Conservation (phyloP, 768 basidiomycete genomes). For the Rhizopogon vesiculosus region DNA sequence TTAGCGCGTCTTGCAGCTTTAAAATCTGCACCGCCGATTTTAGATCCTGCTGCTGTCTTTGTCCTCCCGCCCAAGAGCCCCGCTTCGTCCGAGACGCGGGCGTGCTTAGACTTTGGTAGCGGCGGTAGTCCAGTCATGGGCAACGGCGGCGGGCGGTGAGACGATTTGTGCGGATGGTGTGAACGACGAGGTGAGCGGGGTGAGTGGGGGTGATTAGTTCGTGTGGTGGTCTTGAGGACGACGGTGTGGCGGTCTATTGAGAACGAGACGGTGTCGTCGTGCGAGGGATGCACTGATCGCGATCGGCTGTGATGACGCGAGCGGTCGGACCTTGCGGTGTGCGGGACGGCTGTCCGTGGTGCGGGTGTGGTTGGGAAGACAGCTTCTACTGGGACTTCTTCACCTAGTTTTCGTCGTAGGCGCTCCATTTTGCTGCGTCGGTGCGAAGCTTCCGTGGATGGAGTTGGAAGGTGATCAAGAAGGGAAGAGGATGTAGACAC, state of each 20-base stretch:
- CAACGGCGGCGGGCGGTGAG: constrained; percentile 20
- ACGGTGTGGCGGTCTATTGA: constrained; percentile 23
- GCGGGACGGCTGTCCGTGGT: constrained; percentile 8
- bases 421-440: constrained; percentile 61
- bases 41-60: constrained; percentile 19
- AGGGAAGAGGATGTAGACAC: constrained; percentile 15
- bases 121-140: constrained; percentile 17
- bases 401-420: constrained; percentile 55
- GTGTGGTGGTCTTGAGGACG: constrained; percentile 13
- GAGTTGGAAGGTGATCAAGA: constrained; percentile 20
- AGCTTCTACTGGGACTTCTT: constrained; percentile 55
- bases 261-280: constrained; percentile 18
- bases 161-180: constrained; percentile 12
- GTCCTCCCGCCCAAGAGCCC: constrained; percentile 19
- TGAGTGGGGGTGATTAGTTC: constrained; percentile 10
- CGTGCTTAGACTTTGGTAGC: constrained; percentile 16
- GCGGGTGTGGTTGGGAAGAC: constrained; percentile 42
- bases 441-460: constrained; percentile 30
- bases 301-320: constrained; percentile 3
- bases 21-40: constrained; percentile 22
- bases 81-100: constrained; percentile 6
- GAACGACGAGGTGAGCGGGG: constrained; percentile 3
- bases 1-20: constrained; percentile 24
- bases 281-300: constrained; percentile 2
- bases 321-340: background rate